Conservation (phyloP, 768 basidiomycete genomes). For the Trametes maxima region DNA sequence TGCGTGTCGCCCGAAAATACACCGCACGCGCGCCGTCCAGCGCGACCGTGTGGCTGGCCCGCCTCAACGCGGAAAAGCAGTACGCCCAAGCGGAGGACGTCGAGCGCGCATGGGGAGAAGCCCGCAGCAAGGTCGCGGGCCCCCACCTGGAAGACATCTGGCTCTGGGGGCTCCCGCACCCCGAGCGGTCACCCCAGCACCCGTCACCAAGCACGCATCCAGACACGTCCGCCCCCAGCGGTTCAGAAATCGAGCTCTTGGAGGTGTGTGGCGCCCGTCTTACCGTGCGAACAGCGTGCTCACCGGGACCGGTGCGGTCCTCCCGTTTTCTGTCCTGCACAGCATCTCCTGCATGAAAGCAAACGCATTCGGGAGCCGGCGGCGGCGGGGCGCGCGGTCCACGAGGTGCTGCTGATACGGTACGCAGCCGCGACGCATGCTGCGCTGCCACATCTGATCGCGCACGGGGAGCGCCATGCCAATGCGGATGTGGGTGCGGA, state of each 20-base stretch:
- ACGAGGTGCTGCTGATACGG: conserved; percentile 50
- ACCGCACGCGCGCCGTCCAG: conserved; percentile 36
- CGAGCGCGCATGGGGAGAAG: conserved; percentile 46
- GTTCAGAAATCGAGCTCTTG: conserved; percentile 21
- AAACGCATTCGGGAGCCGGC: conserved; percentile 43
- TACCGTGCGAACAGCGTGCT: neutral
- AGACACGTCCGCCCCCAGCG: neutral
- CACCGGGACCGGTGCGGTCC: conserved; percentile 21
- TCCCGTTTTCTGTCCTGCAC: conserved; percentile 9
- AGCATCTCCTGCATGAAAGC: conserved; percentile 44
- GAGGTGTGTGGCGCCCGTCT: conserved; percentile 28
- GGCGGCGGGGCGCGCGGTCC: conserved; percentile 38
- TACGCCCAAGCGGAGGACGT: conserved; percentile 32
- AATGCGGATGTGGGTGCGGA: no score
- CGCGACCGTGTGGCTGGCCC: conserved; percentile 54
- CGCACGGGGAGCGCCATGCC: conserved; percentile 22
- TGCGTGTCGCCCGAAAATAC: conserved; percentile 50
- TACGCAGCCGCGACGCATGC: conserved; percentile 37
- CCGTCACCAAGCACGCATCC: neutral
- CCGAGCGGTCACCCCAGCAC: neutral
- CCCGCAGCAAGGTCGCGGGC: conserved; percentile 41
- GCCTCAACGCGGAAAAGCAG: conserved; percentile 47
- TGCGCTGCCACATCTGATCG: conserved; percentile 25
- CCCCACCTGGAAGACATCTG: conserved; percentile 46
- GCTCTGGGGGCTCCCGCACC: conserved; percentile 53